These are phyloP conservation scores for Astrothelium macrocarpum DNA, from an alignment of 495 filamentous ascomycete species.

Conservation along the genomic window DNA sequence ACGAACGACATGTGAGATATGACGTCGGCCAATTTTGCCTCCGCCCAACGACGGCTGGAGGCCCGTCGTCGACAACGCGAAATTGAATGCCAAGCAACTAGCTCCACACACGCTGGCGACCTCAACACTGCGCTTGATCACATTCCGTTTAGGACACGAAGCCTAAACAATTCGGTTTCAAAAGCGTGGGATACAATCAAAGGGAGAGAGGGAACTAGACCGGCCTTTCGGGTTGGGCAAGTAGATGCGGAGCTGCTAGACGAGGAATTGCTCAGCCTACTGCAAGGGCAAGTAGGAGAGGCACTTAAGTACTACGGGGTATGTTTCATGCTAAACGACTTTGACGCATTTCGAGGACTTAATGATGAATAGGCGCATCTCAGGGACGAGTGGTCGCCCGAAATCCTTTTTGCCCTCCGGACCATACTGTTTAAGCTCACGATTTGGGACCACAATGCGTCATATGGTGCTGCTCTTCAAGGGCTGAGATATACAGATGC, in stretches of 20 bases:
- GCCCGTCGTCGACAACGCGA: slow-evolving; percentile 68
- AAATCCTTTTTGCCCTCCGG: slow-evolving; percentile 70
- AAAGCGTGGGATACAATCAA: slow-evolving; percentile 60
- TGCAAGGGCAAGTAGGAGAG: slow-evolving; percentile 81
- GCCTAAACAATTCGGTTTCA: slow-evolving; percentile 47
- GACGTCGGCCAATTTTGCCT: slow-evolving; percentile 57
- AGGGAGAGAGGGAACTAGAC: slow-evolving; percentile 67
- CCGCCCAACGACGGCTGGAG: slow-evolving; percentile 72
- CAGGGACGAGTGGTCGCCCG: slow-evolving; percentile 73
- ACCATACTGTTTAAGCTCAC: slow-evolving; percentile 84
- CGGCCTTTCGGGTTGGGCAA: slow-evolving; percentile 89
- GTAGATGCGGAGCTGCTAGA: slow-evolving; percentile 94
- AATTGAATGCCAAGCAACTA: slow-evolving; percentile 52
- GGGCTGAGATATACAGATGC: slow-evolving; percentile 86
- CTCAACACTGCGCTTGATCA: slow-evolving; percentile 45
- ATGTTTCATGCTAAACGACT: slow-evolving; percentile 27
- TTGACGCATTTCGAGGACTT: too few relatives aligned
- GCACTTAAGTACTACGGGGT: slow-evolving; percentile 80
- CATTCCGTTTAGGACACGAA: slow-evolving; percentile 55
- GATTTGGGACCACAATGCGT: slow-evolving; percentile 92
- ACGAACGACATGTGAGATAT: neutral
- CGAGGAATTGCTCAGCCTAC: slow-evolving; percentile 77
- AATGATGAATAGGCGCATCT: slow-evolving; percentile 53
- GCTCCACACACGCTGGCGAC: slow-evolving; percentile 46
- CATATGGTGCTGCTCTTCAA: slow-evolving; percentile 87